phyloP scores from a whole-genome alignment of 2,329 filamentous ascomycete genomes.

The Dactylellina haptotyla region DNA sequence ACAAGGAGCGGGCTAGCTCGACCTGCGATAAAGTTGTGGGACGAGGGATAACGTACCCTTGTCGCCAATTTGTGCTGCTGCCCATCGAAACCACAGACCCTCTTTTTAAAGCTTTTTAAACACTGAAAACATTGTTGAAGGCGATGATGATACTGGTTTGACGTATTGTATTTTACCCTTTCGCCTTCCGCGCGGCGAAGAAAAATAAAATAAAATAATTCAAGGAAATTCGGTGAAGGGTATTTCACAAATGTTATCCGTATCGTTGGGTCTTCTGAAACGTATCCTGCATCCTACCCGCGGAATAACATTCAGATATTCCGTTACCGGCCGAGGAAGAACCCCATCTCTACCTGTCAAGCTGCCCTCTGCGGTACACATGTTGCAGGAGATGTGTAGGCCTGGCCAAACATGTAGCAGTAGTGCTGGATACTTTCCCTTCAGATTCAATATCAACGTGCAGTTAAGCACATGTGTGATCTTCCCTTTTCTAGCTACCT shows the following conservation, averaged over 20 bases:
- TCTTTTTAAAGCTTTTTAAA: background rate
- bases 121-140: background rate
- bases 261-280: slow-evolving; percentile 40
- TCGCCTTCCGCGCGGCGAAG: no score
- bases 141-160: background rate
- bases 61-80: slow-evolving; percentile 23
- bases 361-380: background rate
- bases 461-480: slow-evolving; percentile 32
- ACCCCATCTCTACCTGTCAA: background rate
- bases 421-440: slow-evolving; percentile 4
- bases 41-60: slow-evolving; percentile 31
- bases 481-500: slow-evolving; percentile 32
- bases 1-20: slow-evolving; percentile 18
- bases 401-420: background rate
- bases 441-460: slow-evolving; percentile 19
- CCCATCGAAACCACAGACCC: slow-evolving; percentile 54
- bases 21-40: slow-evolving; percentile 41
- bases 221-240: no score
- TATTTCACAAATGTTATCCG: no score
- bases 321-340: slow-evolving; percentile 39
- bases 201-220: no score
- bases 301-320: slow-evolving; percentile 47
- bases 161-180: no score
- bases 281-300: slow-evolving; percentile 52
- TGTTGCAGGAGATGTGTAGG: slow-evolving; percentile 5